These are phyloP conservation scores for Calocybe indica DNA, from an alignment of 768 basidiomycete genomes.

Conservation along the genomic window DNA sequence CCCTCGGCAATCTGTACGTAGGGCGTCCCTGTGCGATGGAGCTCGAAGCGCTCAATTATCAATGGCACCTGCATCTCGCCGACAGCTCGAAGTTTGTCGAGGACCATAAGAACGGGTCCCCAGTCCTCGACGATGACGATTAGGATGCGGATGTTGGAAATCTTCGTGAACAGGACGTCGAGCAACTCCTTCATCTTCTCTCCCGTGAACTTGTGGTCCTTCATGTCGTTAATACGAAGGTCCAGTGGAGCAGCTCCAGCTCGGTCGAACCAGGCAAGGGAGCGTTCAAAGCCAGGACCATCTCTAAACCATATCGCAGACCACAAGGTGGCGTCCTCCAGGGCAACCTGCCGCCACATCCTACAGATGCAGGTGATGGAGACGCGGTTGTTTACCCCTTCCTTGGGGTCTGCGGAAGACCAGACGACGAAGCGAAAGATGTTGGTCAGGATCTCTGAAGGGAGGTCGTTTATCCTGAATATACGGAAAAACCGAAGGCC, in stretches of 20 bases:
- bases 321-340: conserved; percentile 50
- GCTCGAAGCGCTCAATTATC: conserved; percentile 55
- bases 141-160: conserved; percentile 54
- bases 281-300: conserved; percentile 39
- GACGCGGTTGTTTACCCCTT: conserved; percentile 35
- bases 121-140: conserved; percentile 52
- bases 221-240: conserved; percentile 49
- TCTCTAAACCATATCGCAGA: conserved; percentile 63
- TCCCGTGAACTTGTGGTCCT: conserved; percentile 28
- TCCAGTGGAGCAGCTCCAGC: conserved; percentile 51
- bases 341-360: conserved; percentile 44
- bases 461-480: conserved; percentile 59
- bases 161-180: conserved; percentile 41
- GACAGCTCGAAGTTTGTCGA: conserved; percentile 40
- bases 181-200: conserved; percentile 43
- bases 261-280: conserved; percentile 52
- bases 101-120: conserved; percentile 44
- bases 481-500: conserved; percentile 23
- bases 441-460: conserved; percentile 56
- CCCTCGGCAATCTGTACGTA: conserved; percentile 38
- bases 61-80: conserved; percentile 28
- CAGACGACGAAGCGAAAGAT: conserved; percentile 60
- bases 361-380: conserved; percentile 54
- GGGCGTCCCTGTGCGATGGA: conserved; percentile 51
- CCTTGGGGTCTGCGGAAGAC: conserved; percentile 33